Conservation (phyloP, 768 basidiomycete species). For the Jaapia argillacea region DNA sequence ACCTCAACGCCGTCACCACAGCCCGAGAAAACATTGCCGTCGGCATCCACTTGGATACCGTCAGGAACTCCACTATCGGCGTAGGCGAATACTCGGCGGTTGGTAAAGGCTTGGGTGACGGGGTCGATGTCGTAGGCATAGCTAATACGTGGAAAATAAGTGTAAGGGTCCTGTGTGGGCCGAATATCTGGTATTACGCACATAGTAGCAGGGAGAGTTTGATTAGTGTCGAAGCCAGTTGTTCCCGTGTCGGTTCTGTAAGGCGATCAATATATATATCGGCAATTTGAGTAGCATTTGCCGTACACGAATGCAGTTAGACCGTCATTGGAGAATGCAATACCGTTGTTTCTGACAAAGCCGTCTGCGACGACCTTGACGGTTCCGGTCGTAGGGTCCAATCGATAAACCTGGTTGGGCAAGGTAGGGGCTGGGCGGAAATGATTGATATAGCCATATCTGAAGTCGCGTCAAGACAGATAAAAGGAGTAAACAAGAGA, state of each 20-base stretch:
- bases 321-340: conserved; percentile 62
- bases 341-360: conserved; percentile 65
- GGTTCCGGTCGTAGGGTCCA: conserved; percentile 53
- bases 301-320: conserved; percentile 53
- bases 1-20: conserved; percentile 65
- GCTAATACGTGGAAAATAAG: conserved; percentile 20
- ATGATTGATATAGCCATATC: conserved; percentile 53
- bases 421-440: conserved; percentile 60
- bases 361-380: conserved; percentile 69
- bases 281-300: conserved; percentile 3
- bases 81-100: conserved; percentile 61
- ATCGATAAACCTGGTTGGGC: conserved; percentile 71
- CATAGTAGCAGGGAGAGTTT: conserved; percentile 61
- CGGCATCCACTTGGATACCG: conserved; percentile 52
- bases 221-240: conserved; percentile 36
- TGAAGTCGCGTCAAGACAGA: conserved; percentile 14
- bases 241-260: conserved; percentile 44
- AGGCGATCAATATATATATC: conserved; percentile 7
- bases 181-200: conserved; percentile 19
- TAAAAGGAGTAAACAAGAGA: not conserved
- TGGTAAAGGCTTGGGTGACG: conserved; percentile 38
- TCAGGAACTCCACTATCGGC: conserved; percentile 57
- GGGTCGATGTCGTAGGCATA: conserved; percentile 63
- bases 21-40: conserved; percentile 58
- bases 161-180: not conserved